Base-by-base conservation (phyloP, 2,329 filamentous ascomycete genomes). In the Cladorrhinum sp. region DNA sequence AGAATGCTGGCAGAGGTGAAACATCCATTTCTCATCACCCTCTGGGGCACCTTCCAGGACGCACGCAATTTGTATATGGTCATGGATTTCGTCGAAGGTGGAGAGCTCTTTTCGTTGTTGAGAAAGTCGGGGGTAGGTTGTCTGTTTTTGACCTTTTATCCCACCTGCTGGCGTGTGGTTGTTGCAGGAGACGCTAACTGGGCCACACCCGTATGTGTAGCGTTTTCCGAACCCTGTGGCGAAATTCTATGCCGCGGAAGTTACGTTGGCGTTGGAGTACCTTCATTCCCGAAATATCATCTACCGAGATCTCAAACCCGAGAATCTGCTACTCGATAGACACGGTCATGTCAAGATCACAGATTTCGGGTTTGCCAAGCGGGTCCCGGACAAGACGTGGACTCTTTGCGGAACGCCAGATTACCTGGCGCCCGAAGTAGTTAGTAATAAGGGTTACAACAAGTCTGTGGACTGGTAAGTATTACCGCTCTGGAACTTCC, bases 71-170 rank as follows among this genome's bases (percentile, higher is more conserved):
- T 99, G 36, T 99, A 99, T 84, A 99, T 99, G 95, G 95, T 99
- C 71, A 99, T 99, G 95, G 95, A 99, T 76, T 99, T 99, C 79
- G 94, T 99, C 58, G 95, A 99, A 77, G 95, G 95, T 68, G 95
- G 95, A 71, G 95, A 99, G 81, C 82, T 99, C 58, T 99, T 99
- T 75, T 98, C 94, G 68, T 78, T 99, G 70, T 80, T 99, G 70
- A 85, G 95, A 70, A 98, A 99, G 77, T 98, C 94, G 82, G 88
- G 94, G 84, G 85, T 85, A 83, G 77, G 82, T 58, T n/a, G n/a
- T n/a, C n/a, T n/a, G n/a, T n/a, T 10, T 23, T 1, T n/a, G 9
- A 23, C 5, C 18, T 20, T 46, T 12, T 16, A 46, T 46, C 36
- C 36, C 3, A 42, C 16, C 36, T 12, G 36, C 16, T 42, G n/a